phyloP scores from a whole-genome alignment of 345 rosid species.

The Arabis hirsuta region DNA sequence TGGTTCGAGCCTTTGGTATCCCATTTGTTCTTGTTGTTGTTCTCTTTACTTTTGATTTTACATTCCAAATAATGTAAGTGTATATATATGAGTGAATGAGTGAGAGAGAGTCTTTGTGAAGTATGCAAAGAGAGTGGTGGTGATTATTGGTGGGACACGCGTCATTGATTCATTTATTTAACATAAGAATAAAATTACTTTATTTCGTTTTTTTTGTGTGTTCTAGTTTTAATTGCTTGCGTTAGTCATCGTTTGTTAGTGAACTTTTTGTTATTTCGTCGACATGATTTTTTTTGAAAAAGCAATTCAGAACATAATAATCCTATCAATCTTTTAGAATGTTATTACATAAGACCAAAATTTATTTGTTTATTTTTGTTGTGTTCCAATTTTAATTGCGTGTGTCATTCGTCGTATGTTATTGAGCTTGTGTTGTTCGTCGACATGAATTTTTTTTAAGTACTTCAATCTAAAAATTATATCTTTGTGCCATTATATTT shows the following conservation, averaged over 20 bases:
- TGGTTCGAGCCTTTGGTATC: constrained; percentile 55
- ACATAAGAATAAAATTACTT: constrained; percentile 26
- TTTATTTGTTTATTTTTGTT: neutral
- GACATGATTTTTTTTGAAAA: constrained; percentile 2
- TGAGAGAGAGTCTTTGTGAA: constrained; percentile 6
- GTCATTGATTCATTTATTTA: constrained; percentile 26
- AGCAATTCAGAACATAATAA: neutral
- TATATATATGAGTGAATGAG: constrained; percentile 23
- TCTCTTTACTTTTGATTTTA: neutral
- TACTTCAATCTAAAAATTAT: too few species aligned
- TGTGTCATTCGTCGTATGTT: constrained; percentile 18
- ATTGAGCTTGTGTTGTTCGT: constrained; percentile 9
- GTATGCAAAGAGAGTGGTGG: constrained; percentile 24
- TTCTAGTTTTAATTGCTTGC: constrained; percentile 12
- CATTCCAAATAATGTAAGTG: constrained; percentile 12
- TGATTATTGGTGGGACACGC: constrained; percentile 38
- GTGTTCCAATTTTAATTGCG: neutral
- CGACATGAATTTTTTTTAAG: neutral
- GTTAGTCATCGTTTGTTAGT: constrained; percentile 30
- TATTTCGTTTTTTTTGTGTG: constrained; percentile 3
- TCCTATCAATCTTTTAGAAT: neutral
- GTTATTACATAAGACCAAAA: neutral
- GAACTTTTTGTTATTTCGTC: constrained; percentile 8
- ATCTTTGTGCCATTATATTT: neutral
- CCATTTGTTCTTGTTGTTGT: constrained; percentile 43